These are phyloP conservation scores for Hysterium pulicare DNA, from an alignment of 2,329 filamentous ascomycete species.

Conservation along the genomic window DNA sequence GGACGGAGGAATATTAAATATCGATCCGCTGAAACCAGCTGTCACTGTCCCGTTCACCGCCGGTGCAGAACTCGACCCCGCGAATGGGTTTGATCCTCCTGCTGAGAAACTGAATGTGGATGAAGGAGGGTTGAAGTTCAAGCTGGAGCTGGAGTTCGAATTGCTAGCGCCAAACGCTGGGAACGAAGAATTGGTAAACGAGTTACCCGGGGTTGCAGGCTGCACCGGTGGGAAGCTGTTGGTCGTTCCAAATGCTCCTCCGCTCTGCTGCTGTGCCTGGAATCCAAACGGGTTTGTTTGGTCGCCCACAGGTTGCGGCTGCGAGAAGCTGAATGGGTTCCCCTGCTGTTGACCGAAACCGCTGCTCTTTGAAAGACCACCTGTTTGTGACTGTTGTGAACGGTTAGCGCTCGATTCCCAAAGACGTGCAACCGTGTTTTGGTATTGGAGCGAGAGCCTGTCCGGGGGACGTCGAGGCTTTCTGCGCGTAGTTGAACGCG, in stretches of 20 bases:
- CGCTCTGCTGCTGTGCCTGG: constrained; percentile 2
- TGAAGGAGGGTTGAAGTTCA: constrained; percentile 23
- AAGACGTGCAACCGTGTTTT: not conserved
- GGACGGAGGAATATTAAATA: constrained; percentile 12
- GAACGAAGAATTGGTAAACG: constrained; percentile 29
- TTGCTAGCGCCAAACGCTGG: constrained; percentile 25
- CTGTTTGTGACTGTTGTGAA: constrained; percentile 17
- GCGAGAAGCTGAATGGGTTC: constrained; percentile 3
- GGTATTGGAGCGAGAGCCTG: not conserved
- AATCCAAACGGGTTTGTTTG: not conserved
- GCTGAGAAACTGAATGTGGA: constrained; percentile 2
- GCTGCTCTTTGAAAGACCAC: constrained; percentile 21
- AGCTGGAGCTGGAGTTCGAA: constrained; percentile 7
- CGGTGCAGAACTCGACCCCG: constrained; percentile 3
- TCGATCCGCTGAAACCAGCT: constrained; percentile 15
- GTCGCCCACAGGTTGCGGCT: not conserved
- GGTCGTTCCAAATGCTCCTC: constrained; percentile 13
- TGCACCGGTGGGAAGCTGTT: constrained; percentile 33
- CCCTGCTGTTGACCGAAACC: constrained; percentile 13
- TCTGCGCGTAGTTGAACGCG: not conserved
- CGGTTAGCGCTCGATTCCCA: not conserved
- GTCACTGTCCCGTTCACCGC: constrained; percentile 18
- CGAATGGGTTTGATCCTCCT: constrained; percentile 1
- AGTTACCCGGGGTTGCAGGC: constrained; percentile 18
- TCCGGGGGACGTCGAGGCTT: not conserved